Base-by-base conservation (phyloP, 164 flowering plant genomes). In the Vitis amurensis region DNA sequence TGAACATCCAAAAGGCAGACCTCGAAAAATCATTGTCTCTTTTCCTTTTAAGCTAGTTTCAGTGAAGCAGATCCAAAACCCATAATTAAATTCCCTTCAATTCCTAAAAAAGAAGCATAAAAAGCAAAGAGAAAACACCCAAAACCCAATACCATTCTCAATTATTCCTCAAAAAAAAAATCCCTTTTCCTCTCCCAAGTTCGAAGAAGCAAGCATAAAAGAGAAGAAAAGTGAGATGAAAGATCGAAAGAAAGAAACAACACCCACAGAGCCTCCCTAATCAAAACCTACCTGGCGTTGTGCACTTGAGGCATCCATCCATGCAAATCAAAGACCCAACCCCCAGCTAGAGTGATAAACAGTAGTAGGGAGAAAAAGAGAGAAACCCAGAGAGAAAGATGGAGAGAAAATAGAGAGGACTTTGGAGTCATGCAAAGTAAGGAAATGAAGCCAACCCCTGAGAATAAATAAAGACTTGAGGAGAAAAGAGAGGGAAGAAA, bases 261-360 rank as follows among this genome's bases (percentile, higher is more conserved):
- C 27, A 23, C 27, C n/a, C 11, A 23, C 1, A 31, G 50, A 50
- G 2, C 17, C 51, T 12, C 3, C 44, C 64, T 11, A 37, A 59
- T 16, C 11, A 23, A 6, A 72, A 29, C 75, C 50, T 74, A 85
- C 88, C 83, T 82, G 88, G 70, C 73, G 80, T 66, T 77, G 83
- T 65, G 64, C 82, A 71, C 70, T 73, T 52, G 85, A 81, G 71
- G 82, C 70, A 79, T 85, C 88, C 88, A 85, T 85, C 66, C 77
- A 83, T 77, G 78, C 80, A 84, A 50, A 59, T 12, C 27, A 30
- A 37, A 15, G 0, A 62, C 37, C 0, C 12, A 59, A 30, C 23
- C 13, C 62, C 50, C 15, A 11, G 60, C 47, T 11, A 66, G 55
- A 55, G 63, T 44, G 30, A 67, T 37, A 6, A 37, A 37, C 31